Base-by-base conservation (phyloP, 305 asterid species). In the Rubia peregrina region DNA sequence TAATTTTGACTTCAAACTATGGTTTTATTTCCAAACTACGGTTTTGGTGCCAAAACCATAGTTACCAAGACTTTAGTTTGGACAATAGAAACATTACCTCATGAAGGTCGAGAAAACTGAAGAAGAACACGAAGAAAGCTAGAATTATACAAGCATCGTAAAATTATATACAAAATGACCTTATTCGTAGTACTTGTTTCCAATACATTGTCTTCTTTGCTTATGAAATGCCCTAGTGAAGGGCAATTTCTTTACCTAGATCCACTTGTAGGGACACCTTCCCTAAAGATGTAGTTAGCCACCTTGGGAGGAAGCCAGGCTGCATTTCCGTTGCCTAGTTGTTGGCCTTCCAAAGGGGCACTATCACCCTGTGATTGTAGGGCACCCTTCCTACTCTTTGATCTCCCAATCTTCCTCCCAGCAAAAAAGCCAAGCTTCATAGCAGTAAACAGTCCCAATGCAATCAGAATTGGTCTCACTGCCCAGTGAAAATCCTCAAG, bases 401-500 rank as follows among this genome's bases (percentile, higher is more conserved):
- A 76, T 40, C 82, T 72, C 73, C 88, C 85, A 0, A 84, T 74
- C 81, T 76, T 87, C 88, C 81, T 88, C 12, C 95, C 96, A 4
- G 85, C 83, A 14, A 83, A 73, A 55, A 83, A 73, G 14, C 97
- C 97, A 69, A 88, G 67, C 84, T 86, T 93, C 88, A 85, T 82
- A 17, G 95, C 95, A 0, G 96, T 81, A 57, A 93, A 86, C 24
- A 93, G 80, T 43, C 98, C 94, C 80, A 89, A 70, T 0, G 96
- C 97, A 43, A 90, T 79, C 77, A 87, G 56, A 55, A 89, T 38
- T 41, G 98, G 97, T 77, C 97, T 85, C 62, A 90, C 91, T 1
- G 88, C 91, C 97, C 98, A 93, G 82, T 93, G 98, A 71, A 93
- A 93, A 79, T 93, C 96, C 83, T 93, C 98, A 7, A 90, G 77